Evolutionary conservation across 129 eudicot genomes (phyloP), one percentile per base, ranked within the genome.

Genomic region (Glebionis coronaria): DNA sequence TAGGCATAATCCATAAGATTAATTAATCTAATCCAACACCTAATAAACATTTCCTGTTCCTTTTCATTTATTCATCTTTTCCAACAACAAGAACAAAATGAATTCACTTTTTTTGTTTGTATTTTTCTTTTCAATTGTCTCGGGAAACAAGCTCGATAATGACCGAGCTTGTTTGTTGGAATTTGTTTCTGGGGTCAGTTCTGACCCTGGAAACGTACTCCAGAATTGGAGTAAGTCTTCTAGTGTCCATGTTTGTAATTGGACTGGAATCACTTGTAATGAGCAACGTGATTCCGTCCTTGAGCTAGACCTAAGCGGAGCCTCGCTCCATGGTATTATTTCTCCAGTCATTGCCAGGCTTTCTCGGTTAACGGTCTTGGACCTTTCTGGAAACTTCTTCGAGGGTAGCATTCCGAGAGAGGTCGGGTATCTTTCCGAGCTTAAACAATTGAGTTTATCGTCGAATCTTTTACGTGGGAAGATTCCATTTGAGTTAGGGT

Each of bases 181-280:
- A 1, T 90, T 90, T 70, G 70, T 72, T 78, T 77, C 86, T 12
- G 75, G 77, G 21, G 64, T 87, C 63, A 53, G 61, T 50, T 66
- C 58, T 35, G 97, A 90, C 70, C 95, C 91, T 4, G 53, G 47
- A 23, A 60, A 81, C 49, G 67, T 83, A 7, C 73, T 90, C 9
- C 44, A 71, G 9, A 78, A 23, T 8, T 90, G 95, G 97, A 76
- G 60, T 14, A 81, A 75, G 42, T 52, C 74, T 50, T 73, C 86
- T 9, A 11, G 20, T 18, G 44, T 78, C 28, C 88, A 79, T 57
- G 65, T 74, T 5, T 90, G 97, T 77, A 82, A 87, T 13, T 90
- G 95, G 95, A 69, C 83, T 0, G 95, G 97, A 40, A 73, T 90
- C 57, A 63, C 61, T 1, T 90, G 97, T 74, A 76, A 84, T 66